A percentile compares a stretch with the other conserved stretches of the same genome.
Evolutionary conservation across 257 asterid genomes (phyloP).

Genomic region (Solanum clarkiae): DNA sequence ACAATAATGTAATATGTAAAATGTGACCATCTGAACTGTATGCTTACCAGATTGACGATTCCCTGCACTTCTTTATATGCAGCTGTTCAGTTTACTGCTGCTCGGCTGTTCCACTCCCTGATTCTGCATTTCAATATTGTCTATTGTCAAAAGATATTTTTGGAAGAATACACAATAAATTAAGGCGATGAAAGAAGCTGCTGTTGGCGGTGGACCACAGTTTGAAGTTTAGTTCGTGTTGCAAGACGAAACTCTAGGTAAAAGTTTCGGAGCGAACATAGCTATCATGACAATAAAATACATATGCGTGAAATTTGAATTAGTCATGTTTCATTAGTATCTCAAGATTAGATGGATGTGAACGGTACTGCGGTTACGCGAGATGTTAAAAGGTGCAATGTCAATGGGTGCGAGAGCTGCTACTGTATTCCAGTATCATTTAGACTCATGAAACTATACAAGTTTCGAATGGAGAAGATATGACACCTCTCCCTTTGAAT

Average conservation of each 20-base stretch:
- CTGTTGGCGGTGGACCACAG: neutral
- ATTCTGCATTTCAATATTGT: slow-evolving; percentile 26
- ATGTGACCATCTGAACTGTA: neutral
- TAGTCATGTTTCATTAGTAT: neutral
- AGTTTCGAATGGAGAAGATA: neutral
- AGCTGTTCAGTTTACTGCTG: slow-evolving; percentile 24
- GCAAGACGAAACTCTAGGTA: neutral
- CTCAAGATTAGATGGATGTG: neutral
- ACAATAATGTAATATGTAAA: neutral
- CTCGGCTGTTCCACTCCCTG: slow-evolving; percentile 24
- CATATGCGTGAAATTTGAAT: neutral
- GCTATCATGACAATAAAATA: neutral
- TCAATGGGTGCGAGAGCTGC: neutral
- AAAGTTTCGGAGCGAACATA: neutral
- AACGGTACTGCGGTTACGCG: neutral
- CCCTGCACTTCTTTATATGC: slow-evolving; percentile 30
- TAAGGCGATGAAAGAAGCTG: neutral
- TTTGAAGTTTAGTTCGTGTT: neutral
- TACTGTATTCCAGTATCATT: neutral
- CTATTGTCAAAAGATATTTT: neutral
- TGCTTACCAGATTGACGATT: slow-evolving; percentile 38
- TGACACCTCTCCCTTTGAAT: neutral
- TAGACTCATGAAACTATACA: neutral
- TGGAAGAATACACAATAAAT: neutral
- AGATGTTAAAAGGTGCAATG: neutral